Base-by-base conservation (phyloP, 441 rosid species). In the Gossypium davidsonii region DNA sequence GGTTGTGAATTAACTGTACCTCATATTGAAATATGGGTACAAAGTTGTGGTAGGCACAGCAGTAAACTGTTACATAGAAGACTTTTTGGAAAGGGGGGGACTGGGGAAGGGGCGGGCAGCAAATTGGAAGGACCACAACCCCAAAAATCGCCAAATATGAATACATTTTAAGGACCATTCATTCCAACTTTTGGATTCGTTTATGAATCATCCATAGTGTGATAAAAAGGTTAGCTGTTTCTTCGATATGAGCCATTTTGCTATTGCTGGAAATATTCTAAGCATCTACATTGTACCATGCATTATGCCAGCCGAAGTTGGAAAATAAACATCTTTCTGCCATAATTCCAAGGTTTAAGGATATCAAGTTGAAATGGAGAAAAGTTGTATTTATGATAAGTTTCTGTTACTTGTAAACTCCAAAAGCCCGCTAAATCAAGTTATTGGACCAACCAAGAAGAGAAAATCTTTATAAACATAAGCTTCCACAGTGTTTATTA, bases 101-200 rank as follows among this genome's bases (percentile, higher is more conserved):
- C 31, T 28, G 5, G 31, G 31, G 31, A 28, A 0, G 56, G 9
- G 56, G 34, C 34, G 5, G 34, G 28, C 14, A 77, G 69, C 81
- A 69, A 26, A 70, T 44, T 52, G 52, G 56, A 74, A 74, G 89
- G 91, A 84, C 88, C 87, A 82, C 84, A 77, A 18, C 52, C 44
- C 66, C 73, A 69, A 51, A 78, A 72, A 23, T 71, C 67, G 10
- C 14, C 55, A 55, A 74, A 77, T 79, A 34, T 77, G 75, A 56
- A 9, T 77, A 68, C 78, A 31, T 62, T 70, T 52, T 17, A 6
- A 61, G 62, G 39, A 44, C 86, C 88, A 70, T 74, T 67, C 79
- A 67, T 73, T 74, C 42, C 42, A 72, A 48, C 75, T 25, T 61
- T 64, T 48, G 78, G 63, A 46, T 48, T 73, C 78, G 31, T 63